These are phyloP conservation scores for Mycena albidolilacea DNA, from an alignment of 768 basidiomycete genomes.

Conservation along the genomic window DNA sequence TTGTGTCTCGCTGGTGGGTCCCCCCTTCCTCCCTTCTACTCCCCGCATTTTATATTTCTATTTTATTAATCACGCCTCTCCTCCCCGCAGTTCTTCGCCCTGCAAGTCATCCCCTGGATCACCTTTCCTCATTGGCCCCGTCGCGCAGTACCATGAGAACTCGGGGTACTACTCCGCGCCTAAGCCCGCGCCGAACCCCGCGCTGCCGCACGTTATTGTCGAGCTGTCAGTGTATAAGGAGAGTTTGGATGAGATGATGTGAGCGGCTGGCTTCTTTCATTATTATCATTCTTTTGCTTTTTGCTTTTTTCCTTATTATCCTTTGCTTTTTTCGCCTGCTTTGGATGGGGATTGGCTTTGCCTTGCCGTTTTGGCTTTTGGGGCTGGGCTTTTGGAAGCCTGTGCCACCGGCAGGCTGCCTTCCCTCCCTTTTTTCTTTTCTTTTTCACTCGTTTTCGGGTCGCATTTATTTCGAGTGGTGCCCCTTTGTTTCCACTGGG, in stretches of 20 bases:
- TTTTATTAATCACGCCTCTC: no score
- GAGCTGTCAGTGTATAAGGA: constrained; percentile 94
- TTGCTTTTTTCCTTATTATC: neutral
- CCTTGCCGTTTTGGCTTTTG: neutral
- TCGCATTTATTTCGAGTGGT: no score
- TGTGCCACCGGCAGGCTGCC: no score
- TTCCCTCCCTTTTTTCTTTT: no score
- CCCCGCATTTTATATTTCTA: no score
- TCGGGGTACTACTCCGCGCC: constrained; percentile 86
- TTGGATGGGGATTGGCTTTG: neutral
- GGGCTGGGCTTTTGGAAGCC: no score
- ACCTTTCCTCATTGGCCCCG: constrained; percentile 71
- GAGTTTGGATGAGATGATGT: constrained; percentile 87
- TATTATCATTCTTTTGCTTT: neutral
- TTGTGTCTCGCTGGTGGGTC: constrained; percentile 80
- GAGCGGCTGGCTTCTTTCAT: constrained; percentile 48
- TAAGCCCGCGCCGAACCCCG: constrained; percentile 70
- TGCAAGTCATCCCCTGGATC: constrained; percentile 13
- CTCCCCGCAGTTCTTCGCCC: no score
- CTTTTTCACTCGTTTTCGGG: no score
- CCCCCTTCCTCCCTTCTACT: neutral
- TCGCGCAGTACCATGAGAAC: constrained; percentile 89
- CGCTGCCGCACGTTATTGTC: constrained; percentile 82
- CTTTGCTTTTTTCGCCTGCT: no score
- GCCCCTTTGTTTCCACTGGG: no score